phyloP scores from a whole-genome alignment of 352 stramenopile species.

The Globisporangium iwayamae region DNA sequence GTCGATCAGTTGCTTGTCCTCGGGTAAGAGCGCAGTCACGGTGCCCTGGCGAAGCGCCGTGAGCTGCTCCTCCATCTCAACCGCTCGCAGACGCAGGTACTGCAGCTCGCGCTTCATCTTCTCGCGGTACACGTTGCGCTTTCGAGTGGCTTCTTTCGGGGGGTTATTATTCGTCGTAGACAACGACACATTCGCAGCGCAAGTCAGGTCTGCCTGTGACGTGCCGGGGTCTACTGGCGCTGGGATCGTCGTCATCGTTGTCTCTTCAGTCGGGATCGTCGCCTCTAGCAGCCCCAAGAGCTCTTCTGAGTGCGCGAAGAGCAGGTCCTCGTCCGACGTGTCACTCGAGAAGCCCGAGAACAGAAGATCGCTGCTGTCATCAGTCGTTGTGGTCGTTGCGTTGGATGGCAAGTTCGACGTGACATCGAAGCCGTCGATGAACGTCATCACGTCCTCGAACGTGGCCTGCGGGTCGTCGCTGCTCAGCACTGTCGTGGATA shows the following conservation, averaged over 20 bases:
- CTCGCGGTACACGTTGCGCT: slow-evolving; percentile 32
- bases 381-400: too few species aligned
- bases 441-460: slow-evolving; percentile 11
- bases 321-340: background rate
- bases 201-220: background rate
- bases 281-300: background rate
- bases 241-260: too few species aligned
- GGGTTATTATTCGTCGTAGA: background rate
- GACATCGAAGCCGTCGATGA: slow-evolving; percentile 11
- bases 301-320: background rate
- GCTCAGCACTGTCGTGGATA: too few species aligned
- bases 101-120: slow-evolving; percentile 33
- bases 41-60: slow-evolving; percentile 21
- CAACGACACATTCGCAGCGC: background rate
- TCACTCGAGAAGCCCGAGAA: background rate
- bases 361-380: background rate
- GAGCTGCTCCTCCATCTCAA: slow-evolving; percentile 27
- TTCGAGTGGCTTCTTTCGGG: slow-evolving; percentile 7
- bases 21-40: background rate
- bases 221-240: background rate
- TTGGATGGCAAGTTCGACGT: background rate
- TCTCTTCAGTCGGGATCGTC: background rate
- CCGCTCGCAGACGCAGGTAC: slow-evolving; percentile 25
- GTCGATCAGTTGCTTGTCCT: slow-evolving; percentile 9
- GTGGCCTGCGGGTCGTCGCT: background rate